Evolutionary conservation across 2,329 filamentous ascomycete species (phyloP), one percentile per base, ranked within the genome.

Genomic region (Pseudogymnoascus pannorum): DNA sequence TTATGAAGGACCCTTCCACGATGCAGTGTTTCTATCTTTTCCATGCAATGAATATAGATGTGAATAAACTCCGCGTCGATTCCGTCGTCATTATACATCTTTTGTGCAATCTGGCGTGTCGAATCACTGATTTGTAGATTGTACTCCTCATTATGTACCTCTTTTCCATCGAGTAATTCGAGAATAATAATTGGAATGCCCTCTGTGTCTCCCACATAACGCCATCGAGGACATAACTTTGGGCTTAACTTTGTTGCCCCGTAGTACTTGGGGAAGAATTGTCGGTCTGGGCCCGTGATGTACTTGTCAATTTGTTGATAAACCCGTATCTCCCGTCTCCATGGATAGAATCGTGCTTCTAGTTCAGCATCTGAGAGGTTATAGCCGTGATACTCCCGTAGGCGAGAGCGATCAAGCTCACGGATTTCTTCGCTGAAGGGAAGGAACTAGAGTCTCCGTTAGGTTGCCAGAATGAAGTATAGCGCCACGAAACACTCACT

Each of bases 291-390:
- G 44, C 7, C 24, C 14, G 9, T 4, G 3, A 51, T 51, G 44
- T 29, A 51, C 44, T 51, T 51, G n/a, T 48, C 42, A 51, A 51
- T 51, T 3, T 51, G 44, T 51, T 51, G 22, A 29, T 51, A 51
- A 16, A 51, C 44, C 6, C 44, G 44, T 14, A 29, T 16, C 44
- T 51, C 44, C 8, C 44, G 44, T 16, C 44, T 29, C 44, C 44
- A 51, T 5, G 44, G 22, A 29, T 51, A 4, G 44, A 51, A 29
- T 14, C 24, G 44, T 51, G 14, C 44, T n/a, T 51, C 44, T 5
- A 51, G 7, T 51, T 29, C 44, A 29, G 7, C 22, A 29, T 51
- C 44, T 3, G 44, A 51, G 8, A 51, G 44, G 11, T 51, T 51
- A 29, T 51, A 51, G 8, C 26, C 22, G 11, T 51, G 26, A 29